phyloP scores from a whole-genome alignment of 1,284 basidiomycete genomes.

The Cystobasidiaceae sp. region DNA sequence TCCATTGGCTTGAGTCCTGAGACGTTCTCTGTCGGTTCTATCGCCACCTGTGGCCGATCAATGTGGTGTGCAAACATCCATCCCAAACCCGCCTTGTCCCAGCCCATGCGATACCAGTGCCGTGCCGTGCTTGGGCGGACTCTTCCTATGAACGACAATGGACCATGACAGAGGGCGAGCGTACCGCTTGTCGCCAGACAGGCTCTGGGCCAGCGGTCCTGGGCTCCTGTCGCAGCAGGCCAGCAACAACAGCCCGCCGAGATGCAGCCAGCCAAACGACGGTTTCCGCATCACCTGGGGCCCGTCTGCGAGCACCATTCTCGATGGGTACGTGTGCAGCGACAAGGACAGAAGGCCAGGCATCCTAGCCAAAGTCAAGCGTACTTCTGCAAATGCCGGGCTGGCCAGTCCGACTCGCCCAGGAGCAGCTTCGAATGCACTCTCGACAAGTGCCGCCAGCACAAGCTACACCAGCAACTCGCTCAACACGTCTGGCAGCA shows the following conservation, averaged over 20 bases:
- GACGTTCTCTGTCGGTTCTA: no score
- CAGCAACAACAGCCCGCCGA: neutral
- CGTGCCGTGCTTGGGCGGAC: neutral
- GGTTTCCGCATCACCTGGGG: conserved; percentile 30
- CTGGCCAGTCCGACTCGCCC: conserved; percentile 21
- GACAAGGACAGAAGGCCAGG: no score
- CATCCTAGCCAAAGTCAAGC: conserved; percentile 15
- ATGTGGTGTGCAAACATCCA: no score
- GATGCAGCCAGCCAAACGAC: conserved; percentile 18
- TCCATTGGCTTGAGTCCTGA: no score
- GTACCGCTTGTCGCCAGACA: conserved; percentile 15
- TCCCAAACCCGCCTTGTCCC: no score
- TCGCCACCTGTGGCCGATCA: no score
- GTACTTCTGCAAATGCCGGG: conserved; percentile 14
- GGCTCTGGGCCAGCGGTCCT: conserved; percentile 1
- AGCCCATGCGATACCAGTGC: no score
- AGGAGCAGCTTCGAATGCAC: neutral
- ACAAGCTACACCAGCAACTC: neutral
- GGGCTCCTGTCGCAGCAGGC: neutral
- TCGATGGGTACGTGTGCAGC: no score
- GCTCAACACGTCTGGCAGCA: neutral
- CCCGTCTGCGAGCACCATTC: conserved; percentile 10
- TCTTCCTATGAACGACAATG: conserved; percentile 1
- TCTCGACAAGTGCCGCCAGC: neutral
- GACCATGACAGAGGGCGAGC: neutral